Base-by-base conservation (phyloP, 2,329 filamentous ascomycete species). In the Colletotrichum sp. region DNA sequence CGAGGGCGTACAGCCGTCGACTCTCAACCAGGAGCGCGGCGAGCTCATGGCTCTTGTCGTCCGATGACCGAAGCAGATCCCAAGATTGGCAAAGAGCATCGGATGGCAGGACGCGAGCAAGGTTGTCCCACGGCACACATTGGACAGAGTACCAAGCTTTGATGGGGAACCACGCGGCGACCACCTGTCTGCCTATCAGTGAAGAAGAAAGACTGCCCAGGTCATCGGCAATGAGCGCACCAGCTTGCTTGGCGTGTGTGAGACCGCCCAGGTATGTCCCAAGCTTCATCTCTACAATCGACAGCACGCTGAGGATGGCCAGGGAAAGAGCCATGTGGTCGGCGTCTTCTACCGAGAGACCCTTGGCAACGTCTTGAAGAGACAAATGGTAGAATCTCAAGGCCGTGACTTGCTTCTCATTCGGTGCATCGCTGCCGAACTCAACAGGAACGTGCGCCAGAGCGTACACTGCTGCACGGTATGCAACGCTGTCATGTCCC, bases 161-260 rank as follows among this genome's bases (percentile, higher is more conserved):
- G 44, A 52, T 22, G 4, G 44, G 44, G 3, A 22, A 25, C 44
- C 44, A 52, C 44, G n/a, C n/a, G 44, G 44, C 44, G 2, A 52
- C 44, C 44, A 4, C 11, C 0, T 5, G 44, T 7, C 0, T 52
- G 2, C 44, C 44, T 12, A 52, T 0, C 13, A 3, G 1, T 13
- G 44, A 52, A 52, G n/a, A 22, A 22, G 44, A 52, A 13, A 52
- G 11, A 52, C 1, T 52, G 11, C 44, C n/a, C 13, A 52, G 11
- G 2, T 8, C 4, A 52, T 52, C 12, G 4, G 44, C 44, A 22
- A 22, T 52, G 11, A 52, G 44, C n/a, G 44, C 44, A 11, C 6
- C 44, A 25, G 44, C 44, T 52, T 52, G 44, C n/a, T 52, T 52
- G n/a, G 44, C n/a, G 6, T 52, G 44, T 0, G 44, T 52, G 44